Evolutionary conservation across 2,329 filamentous ascomycete species (phyloP), one percentile per base, ranked within the genome.

Genomic region (Macrophomina pseudophaseolina): DNA sequence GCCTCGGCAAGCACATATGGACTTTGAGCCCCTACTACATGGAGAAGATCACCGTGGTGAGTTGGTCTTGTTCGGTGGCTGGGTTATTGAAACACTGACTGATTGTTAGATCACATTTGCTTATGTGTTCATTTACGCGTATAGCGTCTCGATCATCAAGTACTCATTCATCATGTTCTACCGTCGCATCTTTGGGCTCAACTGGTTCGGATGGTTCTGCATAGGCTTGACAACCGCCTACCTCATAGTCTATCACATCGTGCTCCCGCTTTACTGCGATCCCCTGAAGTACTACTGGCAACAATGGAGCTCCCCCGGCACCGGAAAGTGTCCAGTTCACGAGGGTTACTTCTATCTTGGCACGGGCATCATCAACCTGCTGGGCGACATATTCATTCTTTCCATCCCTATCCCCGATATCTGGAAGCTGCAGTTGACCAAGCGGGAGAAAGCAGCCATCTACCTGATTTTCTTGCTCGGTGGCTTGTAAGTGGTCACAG

Each of bases 1-100:
- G 71, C 4, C 69, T 74, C 3, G 72, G 72, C 16, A 73, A 73
- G 58, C 72, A 73, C 40, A 73, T 73, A 14, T 74, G 71, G 69
- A 68, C 70, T 9, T 64, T 73, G 2, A 66, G 66, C 18, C 60
- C 70, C 7, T 72, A 73, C 52, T 59, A 73, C 35, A 73, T 73
- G 72, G 69, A 69, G 35, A 58, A 73, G 32, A 73, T 74, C 40
- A 71, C 70, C 0, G 69, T 73, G 63, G 72, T 74, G 64, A 32
- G 42, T 44, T 33, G 5, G 23, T n/a, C 1, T n/a, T 3, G 2
- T 16, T 30, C 30, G 6, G 8, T n/a, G 6, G 12, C 8, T 42
- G 28, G 64, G 58, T 18, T 9, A 12, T 44, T 9, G 8, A 44
- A 14, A 5, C 16, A n/a, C 11, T 44, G 12, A 44, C 11, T 44